Evolutionary conservation across 2,329 filamentous ascomycete genomes (phyloP).

Genomic region (Didymosphaeria variabile): DNA sequence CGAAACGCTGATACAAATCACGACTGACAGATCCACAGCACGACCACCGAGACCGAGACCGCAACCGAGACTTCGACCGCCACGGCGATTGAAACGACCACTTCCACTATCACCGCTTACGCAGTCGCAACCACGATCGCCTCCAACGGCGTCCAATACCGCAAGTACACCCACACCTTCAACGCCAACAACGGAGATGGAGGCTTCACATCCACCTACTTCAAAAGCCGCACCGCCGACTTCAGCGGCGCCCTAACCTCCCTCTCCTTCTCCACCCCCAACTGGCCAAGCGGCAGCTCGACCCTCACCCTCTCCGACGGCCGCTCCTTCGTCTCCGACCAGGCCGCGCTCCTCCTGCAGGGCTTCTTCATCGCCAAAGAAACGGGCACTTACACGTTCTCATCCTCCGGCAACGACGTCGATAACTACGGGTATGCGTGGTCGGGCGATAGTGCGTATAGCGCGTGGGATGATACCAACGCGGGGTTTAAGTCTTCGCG

Average conservation of each 20-base stretch:
- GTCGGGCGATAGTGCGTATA: background rate
- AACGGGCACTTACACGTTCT: background rate
- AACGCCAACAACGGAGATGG: background rate
- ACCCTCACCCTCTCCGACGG: background rate
- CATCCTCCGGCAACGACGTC: background rate
- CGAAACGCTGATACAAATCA: no score
- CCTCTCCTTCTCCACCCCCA: background rate
- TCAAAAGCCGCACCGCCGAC: background rate
- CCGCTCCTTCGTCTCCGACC: background rate
- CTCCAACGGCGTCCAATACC: background rate
- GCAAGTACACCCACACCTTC: background rate
- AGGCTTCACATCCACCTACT: background rate
- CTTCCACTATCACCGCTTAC: background rate
- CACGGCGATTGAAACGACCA: background rate
- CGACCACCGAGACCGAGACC: background rate
- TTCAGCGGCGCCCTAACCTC: background rate
- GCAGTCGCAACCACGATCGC: background rate
- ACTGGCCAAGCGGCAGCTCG: background rate
- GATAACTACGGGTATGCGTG: background rate
- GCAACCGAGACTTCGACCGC: background rate
- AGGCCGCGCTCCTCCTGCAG: background rate
- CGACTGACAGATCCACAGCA: background rate
- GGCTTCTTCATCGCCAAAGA: constrained; percentile 1
- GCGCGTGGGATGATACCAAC: background rate
- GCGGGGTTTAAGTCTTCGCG: background rate